Evolutionary conservation across 2,329 filamentous ascomycete genomes (phyloP).

Genomic region (Bipolaris cookei): DNA sequence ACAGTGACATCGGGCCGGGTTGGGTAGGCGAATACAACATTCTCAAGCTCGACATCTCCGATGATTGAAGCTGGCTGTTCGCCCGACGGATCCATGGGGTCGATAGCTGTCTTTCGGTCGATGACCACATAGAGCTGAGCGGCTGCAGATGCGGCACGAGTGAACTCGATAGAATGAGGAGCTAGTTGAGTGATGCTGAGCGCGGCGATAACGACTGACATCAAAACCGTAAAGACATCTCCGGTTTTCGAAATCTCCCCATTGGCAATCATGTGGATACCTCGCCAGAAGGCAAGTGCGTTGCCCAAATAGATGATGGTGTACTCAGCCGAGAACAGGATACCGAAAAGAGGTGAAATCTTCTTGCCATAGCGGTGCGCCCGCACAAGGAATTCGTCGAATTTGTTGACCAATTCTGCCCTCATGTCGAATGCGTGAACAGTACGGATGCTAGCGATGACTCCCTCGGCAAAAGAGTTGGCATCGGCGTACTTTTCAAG

Average conservation of each 20-base stretch:
- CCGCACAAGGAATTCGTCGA: constrained; percentile 57
- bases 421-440: constrained; percentile 68
- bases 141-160: constrained; percentile 21
- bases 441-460: constrained; percentile 19
- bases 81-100: constrained; percentile 19
- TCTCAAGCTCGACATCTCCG: constrained; percentile 69
- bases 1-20: constrained; percentile 80
- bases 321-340: constrained; percentile 66
- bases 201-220: constrained; percentile 87
- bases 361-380: constrained; percentile 61
- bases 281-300: constrained; percentile 70
- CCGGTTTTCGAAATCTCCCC: constrained; percentile 58
- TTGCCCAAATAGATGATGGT: constrained; percentile 71
- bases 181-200: constrained; percentile 47
- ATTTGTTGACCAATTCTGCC: constrained; percentile 62
- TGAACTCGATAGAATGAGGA: constrained; percentile 20
- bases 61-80: constrained; percentile 8
- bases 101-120: constrained; percentile 15
- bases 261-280: constrained; percentile 46
- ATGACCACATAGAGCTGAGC: constrained; percentile 21
- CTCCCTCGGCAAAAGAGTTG: constrained; percentile 16
- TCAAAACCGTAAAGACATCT: constrained; percentile 74
- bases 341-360: constrained; percentile 62
- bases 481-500: constrained; percentile 3
- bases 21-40: constrained; percentile 90